Evolutionary conservation across 768 basidiomycete genomes (phyloP).

Genomic region (Leccinum broughii): DNA sequence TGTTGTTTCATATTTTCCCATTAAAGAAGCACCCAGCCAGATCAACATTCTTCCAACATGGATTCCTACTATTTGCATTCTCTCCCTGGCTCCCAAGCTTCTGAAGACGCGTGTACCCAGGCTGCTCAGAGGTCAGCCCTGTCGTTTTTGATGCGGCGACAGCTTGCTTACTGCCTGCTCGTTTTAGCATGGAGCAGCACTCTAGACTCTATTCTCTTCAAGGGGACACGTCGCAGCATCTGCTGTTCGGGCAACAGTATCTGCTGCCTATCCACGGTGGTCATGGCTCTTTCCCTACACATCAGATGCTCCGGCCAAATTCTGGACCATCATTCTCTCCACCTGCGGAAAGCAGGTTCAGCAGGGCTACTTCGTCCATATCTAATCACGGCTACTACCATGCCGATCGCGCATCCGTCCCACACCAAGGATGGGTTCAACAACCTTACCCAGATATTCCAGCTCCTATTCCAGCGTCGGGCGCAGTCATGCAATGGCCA

Average conservation of each 20-base stretch:
- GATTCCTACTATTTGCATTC: conserved; percentile 14
- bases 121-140: conserved; percentile 17
- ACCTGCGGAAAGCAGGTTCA: conserved; percentile 8
- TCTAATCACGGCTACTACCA: conserved; percentile 18
- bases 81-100: conserved; percentile 1
- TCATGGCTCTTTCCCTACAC: conserved; percentile 1
- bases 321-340: conserved; percentile 6
- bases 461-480: background rate
- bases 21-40: conserved; percentile 23
- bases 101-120: conserved; percentile 3
- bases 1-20: conserved; percentile 16
- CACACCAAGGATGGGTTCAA: conserved; percentile 7
- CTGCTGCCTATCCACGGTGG: background rate
- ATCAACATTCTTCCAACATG: conserved; percentile 21
- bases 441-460: background rate
- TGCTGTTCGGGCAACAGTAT: conserved; percentile 1
- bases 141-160: conserved; percentile 6
- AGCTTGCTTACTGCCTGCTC: conserved; percentile 9
- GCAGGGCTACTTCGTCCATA: conserved; percentile 2
- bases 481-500: background rate
- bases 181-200: conserved; percentile 14
- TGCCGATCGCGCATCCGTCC: conserved; percentile 15
- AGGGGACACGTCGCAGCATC: background rate
- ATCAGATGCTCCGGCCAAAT: conserved; percentile 4
- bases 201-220: conserved; percentile 1